Conservation (phyloP, 2,329 filamentous ascomycete species). For the Pseudogymnoascus sp. region DNA sequence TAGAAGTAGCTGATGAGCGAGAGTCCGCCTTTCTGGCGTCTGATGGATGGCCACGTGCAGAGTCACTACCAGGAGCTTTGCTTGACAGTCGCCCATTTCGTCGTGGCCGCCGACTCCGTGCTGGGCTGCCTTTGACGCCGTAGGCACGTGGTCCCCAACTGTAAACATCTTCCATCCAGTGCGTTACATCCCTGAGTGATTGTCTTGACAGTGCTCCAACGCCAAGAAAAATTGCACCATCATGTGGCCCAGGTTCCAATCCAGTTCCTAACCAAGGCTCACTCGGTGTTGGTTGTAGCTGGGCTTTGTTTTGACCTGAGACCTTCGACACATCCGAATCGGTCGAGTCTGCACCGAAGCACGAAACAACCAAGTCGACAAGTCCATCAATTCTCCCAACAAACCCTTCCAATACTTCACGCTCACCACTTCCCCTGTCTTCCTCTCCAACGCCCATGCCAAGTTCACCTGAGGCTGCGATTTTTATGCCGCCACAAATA, state of each 20-base stretch:
- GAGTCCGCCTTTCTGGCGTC: background rate
- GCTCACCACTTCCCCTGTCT: constrained; percentile 85
- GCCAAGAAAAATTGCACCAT: constrained; percentile 82
- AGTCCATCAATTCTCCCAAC: constrained; percentile 72
- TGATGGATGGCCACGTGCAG: constrained; percentile 26
- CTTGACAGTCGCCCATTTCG: background rate
- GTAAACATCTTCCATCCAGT: constrained; percentile 87
- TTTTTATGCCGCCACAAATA: constrained; percentile 74
- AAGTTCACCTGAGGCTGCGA: constrained; percentile 83
- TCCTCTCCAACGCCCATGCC: constrained; percentile 94
- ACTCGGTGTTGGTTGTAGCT: constrained; percentile 25
- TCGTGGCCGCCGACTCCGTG: constrained; percentile 43
- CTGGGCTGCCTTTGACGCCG: constrained; percentile 72
- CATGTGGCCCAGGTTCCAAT: constrained; percentile 57
- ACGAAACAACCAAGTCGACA: constrained; percentile 78
- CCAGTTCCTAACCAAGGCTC: constrained; percentile 65
- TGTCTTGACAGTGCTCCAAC: constrained; percentile 62
- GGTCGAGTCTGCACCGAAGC: constrained; percentile 53
- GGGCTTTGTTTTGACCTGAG: constrained; percentile 13
- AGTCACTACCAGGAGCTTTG: background rate
- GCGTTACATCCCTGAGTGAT: constrained; percentile 64
- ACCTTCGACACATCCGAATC: background rate
- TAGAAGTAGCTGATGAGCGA: background rate
- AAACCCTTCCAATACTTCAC: constrained; percentile 88
- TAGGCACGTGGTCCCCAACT: constrained; percentile 77